phyloP scores from a whole-genome alignment of 148 eudicot genomes.

The Talinum fruticosum region DNA sequence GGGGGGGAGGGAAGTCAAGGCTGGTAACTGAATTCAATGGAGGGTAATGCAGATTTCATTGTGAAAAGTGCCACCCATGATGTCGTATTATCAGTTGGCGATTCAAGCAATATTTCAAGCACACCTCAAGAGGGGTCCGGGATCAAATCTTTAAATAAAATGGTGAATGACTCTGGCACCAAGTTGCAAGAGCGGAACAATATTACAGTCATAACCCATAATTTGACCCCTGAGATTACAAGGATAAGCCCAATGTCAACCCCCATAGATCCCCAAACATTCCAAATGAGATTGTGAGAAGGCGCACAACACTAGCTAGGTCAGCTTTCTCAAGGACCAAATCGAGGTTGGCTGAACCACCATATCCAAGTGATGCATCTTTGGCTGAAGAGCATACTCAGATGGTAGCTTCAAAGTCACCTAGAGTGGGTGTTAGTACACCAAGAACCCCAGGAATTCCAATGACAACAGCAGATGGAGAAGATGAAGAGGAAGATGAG shows the following conservation, averaged over 20 bases:
- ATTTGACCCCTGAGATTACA: slow-evolving; percentile 29
- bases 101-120: background rate
- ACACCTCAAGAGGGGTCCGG: slow-evolving; percentile 18
- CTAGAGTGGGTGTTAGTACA: slow-evolving; percentile 31
- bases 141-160: slow-evolving; percentile 5
- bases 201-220: background rate
- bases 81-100: slow-evolving; percentile 27
- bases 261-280: slow-evolving; percentile 30
- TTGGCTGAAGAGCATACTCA: slow-evolving; percentile 28
- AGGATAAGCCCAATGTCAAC: too few species aligned
- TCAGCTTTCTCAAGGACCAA: slow-evolving; percentile 55
- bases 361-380: slow-evolving; percentile 33
- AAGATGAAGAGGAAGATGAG: slow-evolving; percentile 55
- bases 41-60: background rate
- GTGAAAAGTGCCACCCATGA: slow-evolving; percentile 7
- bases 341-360: slow-evolving; percentile 64
- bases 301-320: slow-evolving; percentile 30
- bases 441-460: slow-evolving; percentile 51
- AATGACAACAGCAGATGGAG: slow-evolving; percentile 45
- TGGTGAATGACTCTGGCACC: background rate
- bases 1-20: too few species aligned
- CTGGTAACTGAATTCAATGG: background rate
- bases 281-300: slow-evolving; percentile 27
- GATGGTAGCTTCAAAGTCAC: slow-evolving; percentile 26
- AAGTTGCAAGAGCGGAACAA: background rate